Conservation (phyloP, 805 yeast species). For the Ogataea pini region DNA sequence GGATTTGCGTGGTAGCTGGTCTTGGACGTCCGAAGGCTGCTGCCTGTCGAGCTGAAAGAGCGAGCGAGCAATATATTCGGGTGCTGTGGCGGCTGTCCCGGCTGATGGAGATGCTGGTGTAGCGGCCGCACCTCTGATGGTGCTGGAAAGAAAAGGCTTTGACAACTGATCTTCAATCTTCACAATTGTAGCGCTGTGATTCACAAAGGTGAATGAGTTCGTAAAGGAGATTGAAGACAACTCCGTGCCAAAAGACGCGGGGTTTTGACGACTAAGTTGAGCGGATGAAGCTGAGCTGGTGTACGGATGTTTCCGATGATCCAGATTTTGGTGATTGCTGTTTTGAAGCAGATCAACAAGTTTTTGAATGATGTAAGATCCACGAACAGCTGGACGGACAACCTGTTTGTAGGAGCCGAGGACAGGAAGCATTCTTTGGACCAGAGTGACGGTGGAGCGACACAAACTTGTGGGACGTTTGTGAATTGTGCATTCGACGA, state of each 20-base stretch:
- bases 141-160: neutral
- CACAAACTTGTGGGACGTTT: slow-evolving; percentile 21
- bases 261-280: no score
- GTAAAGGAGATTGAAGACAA: no score
- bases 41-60: neutral
- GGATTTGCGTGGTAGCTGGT: neutral
- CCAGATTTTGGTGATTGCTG: slow-evolving; percentile 14
- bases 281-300: neutral
- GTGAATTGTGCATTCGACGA: slow-evolving; percentile 32
- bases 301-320: slow-evolving; percentile 9
- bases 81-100: neutral
- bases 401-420: slow-evolving; percentile 27
- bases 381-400: slow-evolving; percentile 35
- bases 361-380: slow-evolving; percentile 30
- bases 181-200: slow-evolving; percentile 5
- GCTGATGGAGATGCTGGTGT: neutral
- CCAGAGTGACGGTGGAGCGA: slow-evolving; percentile 18
- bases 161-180: no score
- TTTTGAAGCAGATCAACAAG: slow-evolving; percentile 23
- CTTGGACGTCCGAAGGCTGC: neutral
- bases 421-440: slow-evolving; percentile 21
- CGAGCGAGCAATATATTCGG: neutral
- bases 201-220: slow-evolving; percentile 12
- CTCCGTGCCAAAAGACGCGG: no score
- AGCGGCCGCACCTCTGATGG: neutral